Percentiles rank a stretch among this genome's conserved stretches.
phyloP scores from a whole-genome alignment of 2,329 filamentous ascomycete genomes.

The Scytalidium lignicola region DNA sequence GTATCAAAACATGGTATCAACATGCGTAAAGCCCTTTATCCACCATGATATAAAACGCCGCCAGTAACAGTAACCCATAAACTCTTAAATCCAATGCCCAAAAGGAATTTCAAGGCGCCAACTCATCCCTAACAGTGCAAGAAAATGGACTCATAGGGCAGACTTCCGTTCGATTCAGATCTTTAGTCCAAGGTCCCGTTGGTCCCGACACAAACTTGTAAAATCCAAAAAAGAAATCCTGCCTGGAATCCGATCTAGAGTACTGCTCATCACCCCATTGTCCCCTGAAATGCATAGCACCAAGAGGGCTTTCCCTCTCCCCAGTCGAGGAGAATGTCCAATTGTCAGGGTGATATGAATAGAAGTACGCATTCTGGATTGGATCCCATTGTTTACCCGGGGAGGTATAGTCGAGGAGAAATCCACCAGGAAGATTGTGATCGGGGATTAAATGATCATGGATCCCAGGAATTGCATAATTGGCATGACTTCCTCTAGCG shows the following conservation, averaged over 20 bases:
- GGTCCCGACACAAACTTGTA: conserved; percentile 53
- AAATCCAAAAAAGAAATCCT: conserved; percentile 35
- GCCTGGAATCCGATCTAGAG: conserved; percentile 38
- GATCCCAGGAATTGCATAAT: conserved; percentile 53
- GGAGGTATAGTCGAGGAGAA: conserved; percentile 51
- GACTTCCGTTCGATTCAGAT: conserved; percentile 47
- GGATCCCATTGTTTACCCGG: conserved; percentile 57
- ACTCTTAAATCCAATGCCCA: background rate
- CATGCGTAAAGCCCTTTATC: background rate
- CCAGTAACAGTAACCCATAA: too few relatives aligned
- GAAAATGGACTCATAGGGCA: conserved; percentile 42
- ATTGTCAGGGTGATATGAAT: conserved; percentile 41
- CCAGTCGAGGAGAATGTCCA: conserved; percentile 15
- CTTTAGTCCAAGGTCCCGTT: conserved; percentile 56
- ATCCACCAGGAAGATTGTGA: conserved; percentile 47
- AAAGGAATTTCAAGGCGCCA: conserved; percentile 4
- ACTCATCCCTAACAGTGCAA: conserved; percentile 22
- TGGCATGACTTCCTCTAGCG: conserved; percentile 58
- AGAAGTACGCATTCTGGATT: conserved; percentile 47
- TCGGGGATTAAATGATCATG: conserved; percentile 62
- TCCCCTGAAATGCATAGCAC: conserved; percentile 52
- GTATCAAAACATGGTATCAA: background rate
- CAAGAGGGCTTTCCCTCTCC: conserved; percentile 36
- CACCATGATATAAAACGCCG: background rate
- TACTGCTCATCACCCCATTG: conserved; percentile 60